phyloP scores from a whole-genome alignment of 2,329 filamentous ascomycete genomes.

The Cladosporium sp. region DNA sequence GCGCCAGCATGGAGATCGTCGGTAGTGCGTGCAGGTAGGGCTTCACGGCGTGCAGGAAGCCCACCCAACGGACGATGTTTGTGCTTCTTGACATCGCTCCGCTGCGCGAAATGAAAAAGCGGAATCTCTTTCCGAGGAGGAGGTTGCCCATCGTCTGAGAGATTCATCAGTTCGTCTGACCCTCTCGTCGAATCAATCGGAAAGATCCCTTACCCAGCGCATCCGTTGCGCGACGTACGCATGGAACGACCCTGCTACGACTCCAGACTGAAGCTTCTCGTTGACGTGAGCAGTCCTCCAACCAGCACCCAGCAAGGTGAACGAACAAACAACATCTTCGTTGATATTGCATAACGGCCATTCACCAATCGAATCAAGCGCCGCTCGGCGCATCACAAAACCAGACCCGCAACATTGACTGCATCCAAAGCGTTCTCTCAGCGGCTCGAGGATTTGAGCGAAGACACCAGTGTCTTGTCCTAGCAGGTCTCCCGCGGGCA shows the following conservation, averaged over 20 bases:
- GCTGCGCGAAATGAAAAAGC: not conserved
- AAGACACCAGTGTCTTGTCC: not conserved
- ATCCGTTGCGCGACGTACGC: slow-evolving; percentile 5
- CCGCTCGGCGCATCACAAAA: slow-evolving; percentile 4
- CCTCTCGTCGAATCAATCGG: not conserved
- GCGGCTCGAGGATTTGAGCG: slow-evolving; percentile 1
- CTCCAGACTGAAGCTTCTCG: slow-evolving; percentile 6
- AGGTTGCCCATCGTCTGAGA: slow-evolving; percentile 2
- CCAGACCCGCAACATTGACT: slow-evolving; percentile 16
- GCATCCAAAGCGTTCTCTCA: not conserved
- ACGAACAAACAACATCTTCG: slow-evolving; percentile 12
- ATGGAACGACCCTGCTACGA: slow-evolving; percentile 11
- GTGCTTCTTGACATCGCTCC: not conserved
- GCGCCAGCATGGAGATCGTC: not conserved
- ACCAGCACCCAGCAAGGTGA: not conserved
- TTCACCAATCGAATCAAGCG: slow-evolving; percentile 8
- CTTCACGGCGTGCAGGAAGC: not conserved
- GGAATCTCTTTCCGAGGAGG: not conserved
- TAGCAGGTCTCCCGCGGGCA: not conserved
- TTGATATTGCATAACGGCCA: slow-evolving; percentile 4
- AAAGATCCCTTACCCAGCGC: slow-evolving; percentile 6
- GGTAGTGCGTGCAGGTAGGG: not conserved
- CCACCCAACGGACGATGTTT: not conserved
- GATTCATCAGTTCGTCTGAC: not conserved
- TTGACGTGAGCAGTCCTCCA: slow-evolving; percentile 5